Evolutionary conservation across 495 filamentous ascomycete species (phyloP).

Genomic region (Terfezia boudieri): DNA sequence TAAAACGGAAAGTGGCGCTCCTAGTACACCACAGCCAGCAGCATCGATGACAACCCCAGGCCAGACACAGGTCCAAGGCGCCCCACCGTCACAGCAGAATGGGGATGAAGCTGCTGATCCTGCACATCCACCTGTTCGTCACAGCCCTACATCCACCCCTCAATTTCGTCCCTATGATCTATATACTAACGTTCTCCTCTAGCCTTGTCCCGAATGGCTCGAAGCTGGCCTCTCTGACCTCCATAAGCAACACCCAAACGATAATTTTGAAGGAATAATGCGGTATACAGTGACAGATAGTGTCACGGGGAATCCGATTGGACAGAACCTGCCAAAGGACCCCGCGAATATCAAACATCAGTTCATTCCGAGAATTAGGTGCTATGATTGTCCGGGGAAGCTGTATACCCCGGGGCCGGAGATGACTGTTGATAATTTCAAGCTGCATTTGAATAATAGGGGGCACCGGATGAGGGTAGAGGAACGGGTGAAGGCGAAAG

Average conservation of each 20-base stretch:
- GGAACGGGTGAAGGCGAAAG: slow-evolving; percentile 21
- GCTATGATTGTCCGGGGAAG: slow-evolving; percentile 80
- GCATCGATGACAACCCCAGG: not conserved
- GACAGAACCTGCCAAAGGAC: slow-evolving; percentile 29
- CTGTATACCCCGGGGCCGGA: slow-evolving; percentile 74
- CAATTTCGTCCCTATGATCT: slow-evolving; percentile 2
- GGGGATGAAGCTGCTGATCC: not conserved
- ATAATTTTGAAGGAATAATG: slow-evolving; percentile 72
- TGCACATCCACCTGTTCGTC: too few relatives aligned
- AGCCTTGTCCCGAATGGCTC: slow-evolving; percentile 62
- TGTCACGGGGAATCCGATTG: slow-evolving; percentile 27
- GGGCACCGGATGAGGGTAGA: slow-evolving; percentile 54
- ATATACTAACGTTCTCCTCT: slow-evolving; percentile 28
- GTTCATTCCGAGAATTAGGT: slow-evolving; percentile 54
- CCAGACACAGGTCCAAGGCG: slow-evolving; percentile 1
- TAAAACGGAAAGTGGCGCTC: too few relatives aligned
- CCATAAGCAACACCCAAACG: slow-evolving; percentile 41
- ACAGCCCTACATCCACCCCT: too few relatives aligned
- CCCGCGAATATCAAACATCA: slow-evolving; percentile 12
- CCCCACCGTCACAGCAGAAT: slow-evolving; percentile 1
- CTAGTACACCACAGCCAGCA: too few relatives aligned
- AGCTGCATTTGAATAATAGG: slow-evolving; percentile 17
- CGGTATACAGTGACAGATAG: slow-evolving; percentile 55
- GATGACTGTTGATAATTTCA: slow-evolving; percentile 31
- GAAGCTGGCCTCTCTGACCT: slow-evolving; percentile 38